Percentiles rank a stretch among this genome's conserved stretches.
phyloP scores from a whole-genome alignment of 202 grass and related monocot genomes.

The Alloteropsis angusta region DNA sequence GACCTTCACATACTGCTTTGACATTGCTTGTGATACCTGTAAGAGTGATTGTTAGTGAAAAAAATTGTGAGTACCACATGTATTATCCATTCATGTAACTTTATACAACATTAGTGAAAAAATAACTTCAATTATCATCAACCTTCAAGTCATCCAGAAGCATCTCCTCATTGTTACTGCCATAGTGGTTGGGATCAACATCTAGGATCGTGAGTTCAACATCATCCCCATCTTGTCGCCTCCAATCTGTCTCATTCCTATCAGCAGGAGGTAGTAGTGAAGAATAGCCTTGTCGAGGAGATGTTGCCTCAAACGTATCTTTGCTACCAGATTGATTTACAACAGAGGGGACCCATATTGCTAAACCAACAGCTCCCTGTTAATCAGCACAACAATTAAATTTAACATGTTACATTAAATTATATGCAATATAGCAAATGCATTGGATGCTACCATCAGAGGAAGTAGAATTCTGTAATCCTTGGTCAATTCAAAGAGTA shows the following conservation, averaged over 20 bases:
- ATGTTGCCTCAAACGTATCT: conserved; percentile 43
- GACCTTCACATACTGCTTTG: conserved; percentile 77
- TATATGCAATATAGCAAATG: conserved; percentile 2
- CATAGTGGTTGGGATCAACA: conserved; percentile 47
- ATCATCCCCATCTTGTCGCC: conserved; percentile 44
- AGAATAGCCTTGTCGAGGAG: conserved; percentile 67
- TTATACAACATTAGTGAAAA: neutral
- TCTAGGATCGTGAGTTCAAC: conserved; percentile 66
- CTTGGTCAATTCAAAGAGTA: conserved; percentile 96
- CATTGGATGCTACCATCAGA: conserved; percentile 57
- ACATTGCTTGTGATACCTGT: conserved; percentile 89
- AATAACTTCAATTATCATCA: conserved; percentile 6
- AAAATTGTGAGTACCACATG: neutral
- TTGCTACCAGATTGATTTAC: conserved; percentile 51
- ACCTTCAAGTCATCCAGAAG: conserved; percentile 98
- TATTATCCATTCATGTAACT: conserved; percentile 1
- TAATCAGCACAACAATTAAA: conserved; percentile 16
- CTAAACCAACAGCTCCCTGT: conserved; percentile 96
- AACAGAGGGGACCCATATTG: conserved; percentile 98
- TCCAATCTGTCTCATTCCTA: conserved; percentile 46
- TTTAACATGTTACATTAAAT: neutral
- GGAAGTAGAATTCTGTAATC: conserved; percentile 98
- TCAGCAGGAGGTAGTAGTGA: conserved; percentile 47
- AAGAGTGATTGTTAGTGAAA: conserved; percentile 21
- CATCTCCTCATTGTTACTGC: conserved; percentile 65